These are phyloP conservation scores for Pneumocystis canis DNA, from an alignment of 1,139 yeast genomes.

Conservation along the genomic window DNA sequence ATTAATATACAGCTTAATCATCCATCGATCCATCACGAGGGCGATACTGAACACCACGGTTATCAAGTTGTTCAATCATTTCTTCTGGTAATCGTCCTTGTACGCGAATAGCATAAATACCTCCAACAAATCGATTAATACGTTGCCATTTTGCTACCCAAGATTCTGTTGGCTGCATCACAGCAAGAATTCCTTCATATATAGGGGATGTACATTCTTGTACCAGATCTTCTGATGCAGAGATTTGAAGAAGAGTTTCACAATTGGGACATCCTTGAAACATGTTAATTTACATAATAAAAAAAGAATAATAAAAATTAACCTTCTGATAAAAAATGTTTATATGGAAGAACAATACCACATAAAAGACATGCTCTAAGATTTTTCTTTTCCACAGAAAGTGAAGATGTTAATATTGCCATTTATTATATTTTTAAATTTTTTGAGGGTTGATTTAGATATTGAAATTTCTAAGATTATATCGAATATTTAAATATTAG, in stretches of 20 bases:
- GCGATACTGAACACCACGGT: constrained; percentile 65
- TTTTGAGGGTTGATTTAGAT: neutral
- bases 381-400: constrained; percentile 5
- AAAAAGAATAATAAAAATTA: neutral
- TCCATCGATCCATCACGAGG: constrained; percentile 95
- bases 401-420: neutral
- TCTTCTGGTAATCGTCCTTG: constrained; percentile 86
- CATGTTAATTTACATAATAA: constrained; percentile 56
- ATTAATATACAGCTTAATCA: constrained; percentile 32
- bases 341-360: constrained; percentile 54
- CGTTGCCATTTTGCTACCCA: constrained; percentile 96
- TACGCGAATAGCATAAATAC: constrained; percentile 80
- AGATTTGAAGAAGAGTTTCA: constrained; percentile 66
- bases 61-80: constrained; percentile 54
- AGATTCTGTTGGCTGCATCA: constrained; percentile 70
- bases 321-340: constrained; percentile 37
- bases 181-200: constrained; percentile 87
- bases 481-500: neutral
- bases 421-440: neutral
- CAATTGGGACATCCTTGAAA: constrained; percentile 62
- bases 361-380: constrained; percentile 91
- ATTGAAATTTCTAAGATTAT: neutral
- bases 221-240: constrained; percentile 59
- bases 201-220: constrained; percentile 66
- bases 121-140: constrained; percentile 78